Percentiles rank a stretch among this genome's conserved stretches.
Conservation (phyloP, 1,139 yeast species). For the Waltiozyma sp. region DNA sequence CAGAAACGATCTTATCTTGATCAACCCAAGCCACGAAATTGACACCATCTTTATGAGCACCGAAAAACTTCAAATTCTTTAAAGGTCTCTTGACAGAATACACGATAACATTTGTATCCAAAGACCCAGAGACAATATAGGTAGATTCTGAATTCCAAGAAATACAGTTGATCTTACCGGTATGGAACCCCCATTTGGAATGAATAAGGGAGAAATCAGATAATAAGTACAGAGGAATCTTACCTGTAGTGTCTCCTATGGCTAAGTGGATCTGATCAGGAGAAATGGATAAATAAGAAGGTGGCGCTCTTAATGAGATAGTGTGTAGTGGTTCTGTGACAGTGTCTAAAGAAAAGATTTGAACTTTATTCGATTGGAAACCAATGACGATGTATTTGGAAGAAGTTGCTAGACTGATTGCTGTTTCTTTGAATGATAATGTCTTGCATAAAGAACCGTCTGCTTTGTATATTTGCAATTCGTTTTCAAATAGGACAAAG, state of each 20-base stretch:
- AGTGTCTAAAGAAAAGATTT: slow-evolving; percentile 20
- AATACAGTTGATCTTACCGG: slow-evolving; percentile 66
- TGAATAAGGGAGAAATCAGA: slow-evolving; percentile 53
- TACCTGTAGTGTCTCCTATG: slow-evolving; percentile 81
- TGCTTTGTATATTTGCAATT: slow-evolving; percentile 16
- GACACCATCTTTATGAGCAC: slow-evolving; percentile 87
- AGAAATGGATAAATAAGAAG: slow-evolving; percentile 56
- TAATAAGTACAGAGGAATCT: slow-evolving; percentile 57
- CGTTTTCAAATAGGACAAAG: slow-evolving; percentile 26
- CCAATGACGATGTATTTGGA: slow-evolving; percentile 41
- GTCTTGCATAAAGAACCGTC: slow-evolving; percentile 18
- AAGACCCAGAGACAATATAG: slow-evolving; percentile 65
- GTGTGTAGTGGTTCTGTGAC: slow-evolving; percentile 23
- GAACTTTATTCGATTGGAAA: slow-evolving; percentile 27
- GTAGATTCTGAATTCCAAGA: slow-evolving; percentile 69
- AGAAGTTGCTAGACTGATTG: slow-evolving; percentile 28
- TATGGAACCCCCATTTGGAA: slow-evolving; percentile 93
- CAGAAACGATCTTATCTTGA: slow-evolving; percentile 41
- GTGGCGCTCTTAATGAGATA: slow-evolving; percentile 34
- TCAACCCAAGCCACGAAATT: slow-evolving; percentile 60
- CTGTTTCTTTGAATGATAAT: slow-evolving; percentile 25
- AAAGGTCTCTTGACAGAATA: slow-evolving; percentile 74
- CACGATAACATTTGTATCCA: slow-evolving; percentile 71
- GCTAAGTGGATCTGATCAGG: slow-evolving; percentile 64
- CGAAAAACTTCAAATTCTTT: slow-evolving; percentile 58